Evolutionary conservation across 2,329 filamentous ascomycete genomes (phyloP).

Genomic region (Cyphellophora europaea): DNA sequence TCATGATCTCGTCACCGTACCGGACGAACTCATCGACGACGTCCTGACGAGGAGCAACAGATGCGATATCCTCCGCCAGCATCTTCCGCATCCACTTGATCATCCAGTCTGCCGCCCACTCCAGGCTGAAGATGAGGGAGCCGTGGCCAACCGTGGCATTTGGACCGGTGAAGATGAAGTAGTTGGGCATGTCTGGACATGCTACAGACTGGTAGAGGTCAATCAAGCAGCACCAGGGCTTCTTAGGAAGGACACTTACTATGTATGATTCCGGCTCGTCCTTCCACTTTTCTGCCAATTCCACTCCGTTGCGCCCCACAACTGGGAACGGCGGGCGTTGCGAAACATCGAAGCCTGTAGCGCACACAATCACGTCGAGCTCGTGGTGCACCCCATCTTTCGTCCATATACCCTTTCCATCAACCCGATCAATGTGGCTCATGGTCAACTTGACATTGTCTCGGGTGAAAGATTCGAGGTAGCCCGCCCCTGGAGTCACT

Average conservation of each 20-base stretch:
- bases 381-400: conserved; percentile 23
- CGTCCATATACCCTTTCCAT: conserved; percentile 19
- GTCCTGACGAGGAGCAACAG: conserved; percentile 20
- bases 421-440: conserved; percentile 22
- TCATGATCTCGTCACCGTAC: conserved; percentile 24
- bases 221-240: too few species aligned
- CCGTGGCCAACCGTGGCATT: conserved; percentile 23
- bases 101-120: conserved; percentile 22
- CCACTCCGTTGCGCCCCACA: conserved; percentile 18
- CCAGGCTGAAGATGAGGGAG: conserved; percentile 18
- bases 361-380: conserved; percentile 25
- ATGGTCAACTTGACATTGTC: conserved; percentile 27
- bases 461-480: conserved; percentile 17
- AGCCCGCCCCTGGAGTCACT: conserved; percentile 17
- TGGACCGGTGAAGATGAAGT: conserved; percentile 25
- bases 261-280: conserved; percentile 20
- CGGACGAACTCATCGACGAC: conserved; percentile 23
- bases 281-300: conserved; percentile 22
- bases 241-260: too few species aligned
- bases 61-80: conserved; percentile 24
- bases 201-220: conserved; percentile 21
- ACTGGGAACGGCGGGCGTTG: conserved; percentile 24
- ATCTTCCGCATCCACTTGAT: conserved; percentile 24
- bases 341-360: conserved; percentile 26
- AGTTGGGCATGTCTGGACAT: conserved; percentile 24